Conservation (phyloP, 2,329 filamentous ascomycete genomes). For the Penicillium crustosum region DNA sequence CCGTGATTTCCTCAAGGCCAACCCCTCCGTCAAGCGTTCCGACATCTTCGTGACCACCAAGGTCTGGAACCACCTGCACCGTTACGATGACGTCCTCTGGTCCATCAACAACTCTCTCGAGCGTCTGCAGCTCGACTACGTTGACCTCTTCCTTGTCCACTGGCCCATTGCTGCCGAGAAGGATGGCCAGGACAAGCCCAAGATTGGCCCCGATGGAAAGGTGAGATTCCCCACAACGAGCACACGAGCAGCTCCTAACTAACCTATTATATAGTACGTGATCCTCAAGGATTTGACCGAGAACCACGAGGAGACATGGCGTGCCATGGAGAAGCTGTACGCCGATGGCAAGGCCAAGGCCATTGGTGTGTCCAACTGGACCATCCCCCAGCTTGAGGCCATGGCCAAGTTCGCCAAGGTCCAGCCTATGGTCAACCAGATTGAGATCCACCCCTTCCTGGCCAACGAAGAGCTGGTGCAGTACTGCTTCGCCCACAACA, state of each 20-base stretch:
- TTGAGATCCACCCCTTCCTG: conserved; percentile 51
- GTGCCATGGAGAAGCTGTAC: conserved; percentile 64
- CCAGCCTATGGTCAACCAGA: conserved; percentile 47
- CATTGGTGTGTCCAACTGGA: conserved; percentile 79
- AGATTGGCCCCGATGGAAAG: conserved; percentile 54
- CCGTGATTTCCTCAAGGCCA: conserved; percentile 55
- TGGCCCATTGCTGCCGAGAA: conserved; percentile 54
- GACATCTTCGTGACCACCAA: conserved; percentile 56
- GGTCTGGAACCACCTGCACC: conserved; percentile 55
- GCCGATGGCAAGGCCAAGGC: conserved; percentile 62
- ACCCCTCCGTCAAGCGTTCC: conserved; percentile 48
- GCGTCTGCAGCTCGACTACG: conserved; percentile 67
- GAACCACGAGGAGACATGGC: conserved; percentile 64
- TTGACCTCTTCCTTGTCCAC: conserved; percentile 66
- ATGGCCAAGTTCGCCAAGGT: conserved; percentile 47
- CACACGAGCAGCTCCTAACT: conserved; percentile 4
- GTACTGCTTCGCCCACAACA: conserved; percentile 44
- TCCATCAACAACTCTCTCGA: conserved; percentile 61
- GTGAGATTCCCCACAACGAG: conserved; percentile 28
- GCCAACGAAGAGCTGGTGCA: conserved; percentile 46
- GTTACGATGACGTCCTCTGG: conserved; percentile 48
- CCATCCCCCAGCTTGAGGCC: conserved; percentile 50
- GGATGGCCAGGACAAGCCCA: conserved; percentile 48
- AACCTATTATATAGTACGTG: conserved; percentile 48
- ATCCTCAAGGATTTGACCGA: conserved; percentile 65